Evolutionary conservation across 2,329 filamentous ascomycete genomes (phyloP).

Genomic region (Coniochaeta sp.): DNA sequence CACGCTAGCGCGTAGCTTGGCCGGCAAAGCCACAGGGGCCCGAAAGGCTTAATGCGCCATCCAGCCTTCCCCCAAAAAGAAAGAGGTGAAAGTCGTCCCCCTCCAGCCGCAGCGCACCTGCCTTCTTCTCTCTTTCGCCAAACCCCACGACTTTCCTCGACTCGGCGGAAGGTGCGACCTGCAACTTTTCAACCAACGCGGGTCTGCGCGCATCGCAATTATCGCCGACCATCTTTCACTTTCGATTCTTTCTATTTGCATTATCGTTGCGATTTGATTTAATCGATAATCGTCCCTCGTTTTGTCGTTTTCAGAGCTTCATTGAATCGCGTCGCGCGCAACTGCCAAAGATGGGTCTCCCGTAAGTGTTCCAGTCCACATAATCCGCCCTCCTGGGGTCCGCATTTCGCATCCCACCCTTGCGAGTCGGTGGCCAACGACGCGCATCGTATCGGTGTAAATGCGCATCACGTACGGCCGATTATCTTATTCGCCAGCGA

Average conservation of each 20-base stretch:
- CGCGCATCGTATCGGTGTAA: neutral
- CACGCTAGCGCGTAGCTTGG: neutral
- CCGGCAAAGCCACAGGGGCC: neutral
- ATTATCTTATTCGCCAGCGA: no score
- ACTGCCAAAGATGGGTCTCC: conserved; percentile 24
- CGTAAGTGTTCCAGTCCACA: conserved; percentile 12
- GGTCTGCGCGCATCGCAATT: neutral
- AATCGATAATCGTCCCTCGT: neutral
- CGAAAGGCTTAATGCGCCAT: neutral
- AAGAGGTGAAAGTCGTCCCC: conserved; percentile 10
- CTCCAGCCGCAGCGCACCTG: conserved; percentile 15
- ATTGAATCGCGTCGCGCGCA: conserved; percentile 4
- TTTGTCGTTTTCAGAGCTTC: neutral
- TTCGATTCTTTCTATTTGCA: neutral
- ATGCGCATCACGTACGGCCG: no score
- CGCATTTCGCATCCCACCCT: neutral
- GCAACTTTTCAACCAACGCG: neutral
- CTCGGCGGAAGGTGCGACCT: conserved; percentile 1
- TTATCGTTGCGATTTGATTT: neutral
- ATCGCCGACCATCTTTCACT: neutral
- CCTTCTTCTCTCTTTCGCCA: conserved; percentile 11
- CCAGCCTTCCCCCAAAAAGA: conserved; percentile 13
- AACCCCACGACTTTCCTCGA: conserved; percentile 16
- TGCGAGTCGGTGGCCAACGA: no score
- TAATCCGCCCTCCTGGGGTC: neutral